Evolutionary conservation across 495 filamentous ascomycete genomes (phyloP).

Genomic region (Xylaria venustula): DNA sequence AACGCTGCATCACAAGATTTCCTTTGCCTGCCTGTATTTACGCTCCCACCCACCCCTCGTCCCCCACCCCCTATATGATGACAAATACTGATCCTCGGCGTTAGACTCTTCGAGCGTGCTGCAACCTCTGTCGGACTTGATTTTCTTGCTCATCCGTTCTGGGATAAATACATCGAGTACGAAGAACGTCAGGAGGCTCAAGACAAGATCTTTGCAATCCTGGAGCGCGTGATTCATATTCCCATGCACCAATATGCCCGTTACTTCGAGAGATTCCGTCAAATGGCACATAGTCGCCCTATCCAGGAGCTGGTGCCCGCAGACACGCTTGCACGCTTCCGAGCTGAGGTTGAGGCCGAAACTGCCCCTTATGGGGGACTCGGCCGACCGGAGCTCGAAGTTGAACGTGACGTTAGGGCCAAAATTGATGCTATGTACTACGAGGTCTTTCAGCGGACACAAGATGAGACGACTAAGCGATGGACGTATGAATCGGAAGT

Average conservation of each 20-base stretch:
- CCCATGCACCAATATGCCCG: slow-evolving; percentile 96
- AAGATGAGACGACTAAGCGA: slow-evolving; percentile 86
- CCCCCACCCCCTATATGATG: slow-evolving; percentile 28
- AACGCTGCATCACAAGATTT: slow-evolving; percentile 51
- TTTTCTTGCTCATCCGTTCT: slow-evolving; percentile 93
- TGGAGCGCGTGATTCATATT: slow-evolving; percentile 83
- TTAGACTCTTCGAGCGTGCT: slow-evolving; percentile 89
- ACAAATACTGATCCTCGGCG: slow-evolving; percentile 53
- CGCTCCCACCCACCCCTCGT: slow-evolving; percentile 47
- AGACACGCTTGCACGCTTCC: slow-evolving; percentile 67
- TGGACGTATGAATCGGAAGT: slow-evolving; percentile 96
- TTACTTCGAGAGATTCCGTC: slow-evolving; percentile 89
- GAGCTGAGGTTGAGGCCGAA: slow-evolving; percentile 66
- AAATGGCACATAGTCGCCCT: slow-evolving; percentile 71
- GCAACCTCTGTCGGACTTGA: slow-evolving; percentile 84
- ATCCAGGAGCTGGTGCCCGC: slow-evolving; percentile 68
- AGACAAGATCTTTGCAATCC: slow-evolving; percentile 82
- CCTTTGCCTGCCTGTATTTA: slow-evolving; percentile 58
- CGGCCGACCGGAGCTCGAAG: slow-evolving; percentile 65
- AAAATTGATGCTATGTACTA: slow-evolving; percentile 79
- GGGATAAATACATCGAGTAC: slow-evolving; percentile 98
- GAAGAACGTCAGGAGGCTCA: slow-evolving; percentile 86
- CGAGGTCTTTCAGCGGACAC: slow-evolving; percentile 76
- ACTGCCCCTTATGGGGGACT: slow-evolving; percentile 37
- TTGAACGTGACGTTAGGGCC: slow-evolving; percentile 78